Evolutionary conservation across 306 rosid species (phyloP), one percentile per base, ranked within the genome.

Genomic region (Cicer bijugum): DNA sequence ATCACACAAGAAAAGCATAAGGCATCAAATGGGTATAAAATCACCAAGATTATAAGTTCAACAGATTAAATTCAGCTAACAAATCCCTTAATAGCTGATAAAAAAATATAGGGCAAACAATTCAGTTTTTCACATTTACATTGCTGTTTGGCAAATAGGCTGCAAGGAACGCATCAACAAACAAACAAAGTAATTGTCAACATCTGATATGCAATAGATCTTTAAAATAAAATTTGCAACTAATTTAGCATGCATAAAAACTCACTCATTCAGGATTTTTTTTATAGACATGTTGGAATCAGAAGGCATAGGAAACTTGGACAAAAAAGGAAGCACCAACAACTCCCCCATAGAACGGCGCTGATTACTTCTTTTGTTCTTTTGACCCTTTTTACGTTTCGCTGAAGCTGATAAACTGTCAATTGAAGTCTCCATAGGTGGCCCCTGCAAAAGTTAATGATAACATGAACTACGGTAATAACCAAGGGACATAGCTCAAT

Each of bases 261-360:
- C 94, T 90, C 86, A 92, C 98, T 90, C 81, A 67, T 85, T 87
- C 71, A 76, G 16, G 71, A 86, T 75, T 71, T 64, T 72, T 48
- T 85, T 75, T 82, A 82, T 82, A 80, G 86, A 80, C 76, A 78
- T 66, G 71, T 84, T 83, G 71, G 88, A 81, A 82, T 69, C 78
- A 37, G 89, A 87, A 79, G 96, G 98, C 83, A 88, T 72, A 38
- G 96, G 92, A 82, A 90, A 90, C 81, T 92, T 92, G 6, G 90
- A 88, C 75, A 92, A 84, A 83, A 84, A 92, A 6, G 98, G 98
- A 83, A 90, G 98, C 83, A 92, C 98, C 85, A 92, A 77, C 53
- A 92, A 81, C 74, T 92, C 96, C 79, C 98, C 98, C 81, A 92
- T 86, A 53, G 88, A 78, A 73, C 86, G 73, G 15, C 76, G 84